Percentiles rank a stretch among this genome's conserved stretches.
Conservation (phyloP, 331 rosid genomes). For the Cucumis variabilis region DNA sequence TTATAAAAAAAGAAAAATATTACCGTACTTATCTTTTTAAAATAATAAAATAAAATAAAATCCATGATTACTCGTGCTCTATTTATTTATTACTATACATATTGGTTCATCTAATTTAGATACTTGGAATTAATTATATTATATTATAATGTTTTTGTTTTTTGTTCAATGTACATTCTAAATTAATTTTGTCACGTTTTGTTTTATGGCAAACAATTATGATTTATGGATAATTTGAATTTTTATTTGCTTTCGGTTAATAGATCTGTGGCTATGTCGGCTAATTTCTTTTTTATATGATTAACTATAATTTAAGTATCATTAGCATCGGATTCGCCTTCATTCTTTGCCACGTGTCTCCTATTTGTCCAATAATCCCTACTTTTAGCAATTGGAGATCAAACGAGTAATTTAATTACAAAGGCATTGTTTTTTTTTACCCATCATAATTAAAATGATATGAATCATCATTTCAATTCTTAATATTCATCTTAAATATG, state of each 20-base stretch:
- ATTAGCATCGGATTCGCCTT: slow-evolving; percentile 16
- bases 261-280: not conserved
- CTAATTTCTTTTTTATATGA: not conserved
- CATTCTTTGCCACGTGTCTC: not conserved
- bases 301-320: not conserved
- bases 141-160: not conserved
- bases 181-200: slow-evolving; percentile 18
- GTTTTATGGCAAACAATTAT: not conserved
- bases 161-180: not conserved
- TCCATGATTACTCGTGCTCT: not conserved
- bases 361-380: not conserved
- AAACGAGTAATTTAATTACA: not conserved
- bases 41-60: no score
- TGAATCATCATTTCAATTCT: not conserved
- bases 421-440: not conserved
- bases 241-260: slow-evolving; percentile 27
- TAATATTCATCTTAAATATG: not conserved
- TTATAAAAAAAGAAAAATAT: no score
- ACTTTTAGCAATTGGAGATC: not conserved
- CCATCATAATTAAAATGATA: not conserved
- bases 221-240: not conserved
- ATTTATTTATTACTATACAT: not conserved
- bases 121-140: not conserved
- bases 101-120: not conserved
- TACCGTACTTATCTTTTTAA: no score